phyloP scores from a whole-genome alignment of 2,329 filamentous ascomycete species.

The Diplodia sapinea region DNA sequence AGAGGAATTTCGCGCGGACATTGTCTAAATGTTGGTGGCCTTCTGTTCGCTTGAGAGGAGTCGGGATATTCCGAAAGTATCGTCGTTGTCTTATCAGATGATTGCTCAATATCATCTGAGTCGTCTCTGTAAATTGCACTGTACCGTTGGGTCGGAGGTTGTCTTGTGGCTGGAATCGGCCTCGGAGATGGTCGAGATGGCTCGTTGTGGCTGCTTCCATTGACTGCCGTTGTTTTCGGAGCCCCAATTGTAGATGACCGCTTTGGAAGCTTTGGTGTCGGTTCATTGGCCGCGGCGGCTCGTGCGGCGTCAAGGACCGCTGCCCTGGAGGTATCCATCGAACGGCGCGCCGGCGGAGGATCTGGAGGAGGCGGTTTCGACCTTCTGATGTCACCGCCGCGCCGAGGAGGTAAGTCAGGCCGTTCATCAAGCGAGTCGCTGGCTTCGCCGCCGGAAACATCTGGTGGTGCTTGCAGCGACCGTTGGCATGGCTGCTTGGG shows the following conservation, averaged over 20 bases:
- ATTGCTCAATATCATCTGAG: slow-evolving; percentile 57
- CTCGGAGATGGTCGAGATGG: neutral
- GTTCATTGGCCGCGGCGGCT: slow-evolving; percentile 9
- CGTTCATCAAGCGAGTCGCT: slow-evolving; percentile 51
- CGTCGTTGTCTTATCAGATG: slow-evolving; percentile 58
- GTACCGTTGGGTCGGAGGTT: slow-evolving; percentile 18
- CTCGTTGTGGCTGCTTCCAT: slow-evolving; percentile 11
- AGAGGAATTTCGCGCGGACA: slow-evolving; percentile 78
- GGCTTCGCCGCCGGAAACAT: slow-evolving; percentile 18
- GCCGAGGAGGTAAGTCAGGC: slow-evolving; percentile 56
- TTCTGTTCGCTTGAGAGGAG: slow-evolving; percentile 79
- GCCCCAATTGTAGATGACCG: slow-evolving; percentile 41
- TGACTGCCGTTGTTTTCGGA: slow-evolving; percentile 6
- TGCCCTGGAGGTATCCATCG: slow-evolving; percentile 38
- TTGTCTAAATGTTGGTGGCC: slow-evolving; percentile 75
- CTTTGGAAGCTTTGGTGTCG: slow-evolving; percentile 37
- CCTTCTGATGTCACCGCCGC: slow-evolving; percentile 44
- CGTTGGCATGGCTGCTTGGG: slow-evolving; percentile 31
- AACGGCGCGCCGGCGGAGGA: slow-evolving; percentile 45
- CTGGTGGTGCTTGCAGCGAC: slow-evolving; percentile 3
- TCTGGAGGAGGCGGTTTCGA: slow-evolving; percentile 40
- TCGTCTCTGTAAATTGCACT: slow-evolving; percentile 43
- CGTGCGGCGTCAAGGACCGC: slow-evolving; percentile 17
- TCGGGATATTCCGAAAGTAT: slow-evolving; percentile 76
- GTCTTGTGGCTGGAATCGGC: neutral